phyloP scores from a whole-genome alignment of 345 rosid species.

The Rubroshorea leprosula region DNA sequence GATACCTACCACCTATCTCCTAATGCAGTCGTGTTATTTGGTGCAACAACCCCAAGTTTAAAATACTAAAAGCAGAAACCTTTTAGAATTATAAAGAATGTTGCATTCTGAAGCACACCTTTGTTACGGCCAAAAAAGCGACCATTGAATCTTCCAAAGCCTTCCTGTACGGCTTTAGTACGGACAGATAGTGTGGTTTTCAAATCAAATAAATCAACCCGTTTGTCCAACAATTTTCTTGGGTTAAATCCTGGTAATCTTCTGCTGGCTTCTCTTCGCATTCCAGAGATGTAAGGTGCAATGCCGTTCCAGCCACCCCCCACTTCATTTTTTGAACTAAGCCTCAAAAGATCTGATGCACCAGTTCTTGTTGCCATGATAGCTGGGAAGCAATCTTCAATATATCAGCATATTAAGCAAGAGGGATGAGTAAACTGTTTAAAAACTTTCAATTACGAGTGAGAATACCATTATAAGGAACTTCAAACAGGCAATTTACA shows the following conservation, averaged over 20 bases:
- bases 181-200: slow-evolving; percentile 24
- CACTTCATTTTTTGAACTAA: slow-evolving; percentile 19
- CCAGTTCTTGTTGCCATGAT: slow-evolving; percentile 38
- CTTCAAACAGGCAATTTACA: slow-evolving; percentile 45
- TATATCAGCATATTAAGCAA: neutral
- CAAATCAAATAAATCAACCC: slow-evolving; percentile 21
- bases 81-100: neutral
- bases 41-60: neutral
- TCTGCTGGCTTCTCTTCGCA: slow-evolving; percentile 47
- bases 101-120: slow-evolving; percentile 30
- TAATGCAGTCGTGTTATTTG: neutral
- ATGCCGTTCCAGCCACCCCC: slow-evolving; percentile 36
- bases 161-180: slow-evolving; percentile 34
- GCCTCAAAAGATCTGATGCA: slow-evolving; percentile 31
- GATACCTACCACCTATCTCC: neutral
- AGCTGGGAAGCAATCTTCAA: slow-evolving; percentile 25
- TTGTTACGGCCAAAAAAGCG: slow-evolving; percentile 35
- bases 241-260: slow-evolving; percentile 35
- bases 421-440: neutral
- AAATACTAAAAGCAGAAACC: neutral
- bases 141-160: slow-evolving; percentile 33
- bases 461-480: slow-evolving; percentile 55
- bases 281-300: slow-evolving; percentile 30
- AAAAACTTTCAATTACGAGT: neutral
- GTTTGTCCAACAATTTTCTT: slow-evolving; percentile 26